A percentile compares a stretch with the other conserved stretches of the same genome.
phyloP scores from a whole-genome alignment of 2,329 filamentous ascomycete species.

The Cladosporium sp. region DNA sequence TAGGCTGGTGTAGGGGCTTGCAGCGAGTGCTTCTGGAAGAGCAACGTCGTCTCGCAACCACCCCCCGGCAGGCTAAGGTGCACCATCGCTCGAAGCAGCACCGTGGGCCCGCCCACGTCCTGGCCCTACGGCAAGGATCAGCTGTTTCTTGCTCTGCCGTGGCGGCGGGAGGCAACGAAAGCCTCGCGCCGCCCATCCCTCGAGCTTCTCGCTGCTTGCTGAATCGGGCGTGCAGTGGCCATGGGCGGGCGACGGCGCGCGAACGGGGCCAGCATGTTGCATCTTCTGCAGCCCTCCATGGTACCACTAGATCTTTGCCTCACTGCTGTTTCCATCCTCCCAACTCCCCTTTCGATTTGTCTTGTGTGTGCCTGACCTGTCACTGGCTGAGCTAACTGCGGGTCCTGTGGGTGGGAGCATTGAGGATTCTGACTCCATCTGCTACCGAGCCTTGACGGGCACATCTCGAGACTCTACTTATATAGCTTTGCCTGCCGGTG shows the following conservation, averaged over 20 bases:
- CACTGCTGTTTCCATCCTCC: conserved; percentile 29
- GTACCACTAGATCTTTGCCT: conserved; percentile 32
- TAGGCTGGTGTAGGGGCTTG: conserved; percentile 10
- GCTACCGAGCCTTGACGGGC: conserved; percentile 3
- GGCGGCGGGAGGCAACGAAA: conserved; percentile 6
- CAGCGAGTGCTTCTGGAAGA: conserved; percentile 19
- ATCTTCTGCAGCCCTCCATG: conserved; percentile 27
- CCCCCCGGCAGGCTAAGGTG: conserved; percentile 9
- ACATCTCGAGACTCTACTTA: conserved; percentile 13
- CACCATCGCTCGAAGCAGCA: conserved; percentile 23
- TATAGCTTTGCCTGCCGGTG: conserved; percentile 22
- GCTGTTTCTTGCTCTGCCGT: conserved; percentile 14
- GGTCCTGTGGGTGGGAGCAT: conserved; percentile 22
- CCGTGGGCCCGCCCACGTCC: conserved; percentile 14
- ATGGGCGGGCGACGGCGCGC: conserved; percentile 21
- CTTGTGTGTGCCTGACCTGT: conserved; percentile 30
- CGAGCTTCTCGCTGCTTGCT: conserved; percentile 32
- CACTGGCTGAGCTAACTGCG: conserved; percentile 25
- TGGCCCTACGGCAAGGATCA: conserved; percentile 34
- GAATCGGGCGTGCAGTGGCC: conserved; percentile 27
- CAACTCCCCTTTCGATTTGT: conserved; percentile 23
- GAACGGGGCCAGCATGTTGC: conserved; percentile 27
- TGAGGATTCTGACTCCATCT: conserved; percentile 18
- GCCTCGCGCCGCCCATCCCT: conserved; percentile 32
- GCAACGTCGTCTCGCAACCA: conserved; percentile 10